Evolutionary conservation across 495 filamentous ascomycete genomes (phyloP).

Genomic region (Apodospora peruviana): DNA sequence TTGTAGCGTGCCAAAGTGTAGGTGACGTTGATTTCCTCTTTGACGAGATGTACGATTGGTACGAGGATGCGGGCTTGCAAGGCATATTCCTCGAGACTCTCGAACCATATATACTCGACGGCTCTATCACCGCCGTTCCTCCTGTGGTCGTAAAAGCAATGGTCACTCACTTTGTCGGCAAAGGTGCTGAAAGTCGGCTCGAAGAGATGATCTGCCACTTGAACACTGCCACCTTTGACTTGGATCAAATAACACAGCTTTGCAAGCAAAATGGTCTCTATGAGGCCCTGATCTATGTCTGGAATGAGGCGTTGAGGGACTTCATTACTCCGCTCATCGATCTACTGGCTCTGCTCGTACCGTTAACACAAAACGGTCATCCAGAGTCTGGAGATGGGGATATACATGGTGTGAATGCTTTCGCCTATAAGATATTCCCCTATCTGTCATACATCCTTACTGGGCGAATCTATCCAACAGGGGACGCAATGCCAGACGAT

Average conservation of each 20-base stretch:
- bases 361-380: constrained; percentile 47
- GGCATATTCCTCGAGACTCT: constrained; percentile 80
- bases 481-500: constrained; percentile 60
- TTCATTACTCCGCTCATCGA: constrained; percentile 88
- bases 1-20: constrained; percentile 74
- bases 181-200: constrained; percentile 65
- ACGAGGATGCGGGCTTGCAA: constrained; percentile 67
- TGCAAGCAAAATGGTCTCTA: constrained; percentile 90
- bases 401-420: constrained; percentile 56
- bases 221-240: constrained; percentile 84
- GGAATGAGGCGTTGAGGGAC: constrained; percentile 84
- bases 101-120: constrained; percentile 78
- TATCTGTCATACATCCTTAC: constrained; percentile 93
- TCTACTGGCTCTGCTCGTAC: constrained; percentile 66
- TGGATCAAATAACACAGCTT: constrained; percentile 84
- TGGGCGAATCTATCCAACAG: constrained; percentile 84
- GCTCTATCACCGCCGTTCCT: constrained; percentile 67
- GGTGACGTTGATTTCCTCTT: constrained; percentile 77
- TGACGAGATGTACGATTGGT: constrained; percentile 83
- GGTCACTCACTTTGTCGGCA: constrained; percentile 69
- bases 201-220: constrained; percentile 94
- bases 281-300: constrained; percentile 94
- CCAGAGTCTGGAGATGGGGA: constrained; percentile 39
- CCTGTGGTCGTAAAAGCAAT: constrained; percentile 81
- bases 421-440: constrained; percentile 71